A percentile compares a stretch with the other conserved stretches of the same genome.
Conservation (phyloP, 169 alveolate species). For the Cryptosporidium viatorum region DNA sequence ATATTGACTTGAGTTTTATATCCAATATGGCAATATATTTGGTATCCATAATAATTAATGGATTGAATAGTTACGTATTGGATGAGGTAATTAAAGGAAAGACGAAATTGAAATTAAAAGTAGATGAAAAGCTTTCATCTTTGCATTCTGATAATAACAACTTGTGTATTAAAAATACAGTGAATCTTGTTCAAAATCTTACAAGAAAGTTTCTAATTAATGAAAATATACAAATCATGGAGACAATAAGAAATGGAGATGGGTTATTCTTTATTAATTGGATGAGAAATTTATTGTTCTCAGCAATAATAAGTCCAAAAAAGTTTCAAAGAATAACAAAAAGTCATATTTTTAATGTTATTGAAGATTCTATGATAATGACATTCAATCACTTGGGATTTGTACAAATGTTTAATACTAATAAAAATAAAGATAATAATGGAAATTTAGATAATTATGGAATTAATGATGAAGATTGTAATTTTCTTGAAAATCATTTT, state of each 20-base stretch:
- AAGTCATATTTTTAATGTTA: background rate
- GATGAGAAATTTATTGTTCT: slow-evolving; percentile 3
- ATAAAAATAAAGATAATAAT: no score
- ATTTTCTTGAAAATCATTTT: background rate
- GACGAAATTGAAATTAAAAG: background rate
- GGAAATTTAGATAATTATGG: no score
- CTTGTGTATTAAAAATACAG: background rate
- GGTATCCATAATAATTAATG: background rate
- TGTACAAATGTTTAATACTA: background rate
- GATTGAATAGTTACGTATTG: background rate
- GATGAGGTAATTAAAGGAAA: background rate
- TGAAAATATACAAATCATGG: background rate
- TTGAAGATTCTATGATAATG: background rate
- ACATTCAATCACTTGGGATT: slow-evolving; percentile 1
- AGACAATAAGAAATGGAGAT: background rate
- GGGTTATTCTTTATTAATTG: background rate
- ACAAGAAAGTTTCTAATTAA: background rate
- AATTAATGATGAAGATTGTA: no score
- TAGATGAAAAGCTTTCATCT: no score
- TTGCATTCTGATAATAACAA: background rate
- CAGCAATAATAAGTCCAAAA: background rate
- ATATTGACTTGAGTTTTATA: background rate
- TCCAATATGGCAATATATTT: background rate
- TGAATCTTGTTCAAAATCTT: background rate
- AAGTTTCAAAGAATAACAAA: background rate